Percentiles rank a stretch among this genome's conserved stretches.
Evolutionary conservation across 2,329 filamentous ascomycete genomes (phyloP).

Genomic region (Nemania sp.): DNA sequence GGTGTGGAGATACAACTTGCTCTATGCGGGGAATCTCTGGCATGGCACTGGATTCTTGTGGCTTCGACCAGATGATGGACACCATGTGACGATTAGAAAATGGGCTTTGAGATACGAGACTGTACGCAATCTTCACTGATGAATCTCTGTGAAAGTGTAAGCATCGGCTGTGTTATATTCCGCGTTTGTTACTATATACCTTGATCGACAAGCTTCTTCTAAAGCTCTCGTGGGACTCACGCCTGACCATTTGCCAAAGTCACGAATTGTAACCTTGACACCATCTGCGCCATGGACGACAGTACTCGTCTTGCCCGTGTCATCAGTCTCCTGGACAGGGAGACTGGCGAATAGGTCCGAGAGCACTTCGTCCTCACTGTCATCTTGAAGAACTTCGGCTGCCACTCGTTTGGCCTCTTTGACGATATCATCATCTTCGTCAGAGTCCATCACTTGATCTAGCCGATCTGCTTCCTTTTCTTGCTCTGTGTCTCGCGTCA

Average conservation of each 20-base stretch:
- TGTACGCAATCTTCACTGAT: conserved; percentile 68
- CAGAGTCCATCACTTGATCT: conserved; percentile 38
- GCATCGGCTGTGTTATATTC: conserved; percentile 12
- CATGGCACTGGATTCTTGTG: conserved; percentile 56
- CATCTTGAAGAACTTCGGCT: conserved; percentile 60
- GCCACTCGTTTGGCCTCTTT: conserved; percentile 63
- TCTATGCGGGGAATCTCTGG: conserved; percentile 51
- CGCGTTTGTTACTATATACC: conserved; percentile 50
- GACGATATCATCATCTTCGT: conserved; percentile 57
- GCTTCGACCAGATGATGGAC: conserved; percentile 77
- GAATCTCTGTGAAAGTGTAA: conserved; percentile 62
- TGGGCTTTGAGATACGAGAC: conserved; percentile 70
- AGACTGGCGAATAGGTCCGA: conserved; percentile 63
- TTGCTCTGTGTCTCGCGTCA: conserved; percentile 40
- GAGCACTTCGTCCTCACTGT: conserved; percentile 59
- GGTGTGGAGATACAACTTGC: conserved; percentile 51
- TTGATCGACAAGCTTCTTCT: conserved; percentile 85
- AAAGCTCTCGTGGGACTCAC: conserved; percentile 75
- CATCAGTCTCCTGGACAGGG: conserved; percentile 64
- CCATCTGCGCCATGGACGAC: conserved; percentile 59
- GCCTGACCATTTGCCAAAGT: conserved; percentile 85
- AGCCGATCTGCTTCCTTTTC: conserved; percentile 39
- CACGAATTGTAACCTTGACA: conserved; percentile 66
- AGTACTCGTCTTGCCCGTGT: conserved; percentile 62
- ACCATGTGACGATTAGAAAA: conserved; percentile 79